Conservation (phyloP, 345 rosid species). For the Arabidopsis suecica region DNA sequence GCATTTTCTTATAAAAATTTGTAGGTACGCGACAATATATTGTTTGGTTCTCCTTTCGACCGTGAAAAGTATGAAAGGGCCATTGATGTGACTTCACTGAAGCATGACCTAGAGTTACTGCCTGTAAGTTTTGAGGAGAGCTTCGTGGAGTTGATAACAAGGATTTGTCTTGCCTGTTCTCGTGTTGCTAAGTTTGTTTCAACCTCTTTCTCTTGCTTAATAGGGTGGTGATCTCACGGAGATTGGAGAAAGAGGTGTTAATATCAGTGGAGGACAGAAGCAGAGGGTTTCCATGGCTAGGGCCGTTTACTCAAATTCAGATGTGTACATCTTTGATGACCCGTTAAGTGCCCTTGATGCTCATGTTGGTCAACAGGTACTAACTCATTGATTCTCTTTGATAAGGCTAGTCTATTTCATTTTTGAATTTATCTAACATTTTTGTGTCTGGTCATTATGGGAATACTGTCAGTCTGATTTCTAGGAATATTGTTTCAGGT, state of each 20-base stretch:
- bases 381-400: constrained; percentile 9
- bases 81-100: constrained; percentile 62
- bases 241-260: constrained; percentile 92
- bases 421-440: constrained; percentile 8
- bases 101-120: constrained; percentile 58
- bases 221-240: constrained; percentile 65
- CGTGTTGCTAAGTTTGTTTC: constrained; percentile 28
- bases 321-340: constrained; percentile 78
- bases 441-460: background rate
- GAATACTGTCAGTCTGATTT: constrained; percentile 4
- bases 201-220: constrained; percentile 46
- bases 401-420: constrained; percentile 2
- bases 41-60: constrained; percentile 62
- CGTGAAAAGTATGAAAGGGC: constrained; percentile 57
- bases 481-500: constrained; percentile 58
- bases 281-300: constrained; percentile 85
- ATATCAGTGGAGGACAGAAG: constrained; percentile 92
- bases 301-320: constrained; percentile 71
- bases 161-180: constrained; percentile 24
- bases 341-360: constrained; percentile 86
- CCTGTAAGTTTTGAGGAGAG: constrained; percentile 46
- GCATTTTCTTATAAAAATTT: constrained; percentile 43
- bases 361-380: constrained; percentile 94
- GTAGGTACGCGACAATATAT: constrained; percentile 68
- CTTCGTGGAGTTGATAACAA: constrained; percentile 8